Conservation (phyloP, 2,329 filamentous ascomycete genomes). For the Neoscytalidium dimidiatum region DNA sequence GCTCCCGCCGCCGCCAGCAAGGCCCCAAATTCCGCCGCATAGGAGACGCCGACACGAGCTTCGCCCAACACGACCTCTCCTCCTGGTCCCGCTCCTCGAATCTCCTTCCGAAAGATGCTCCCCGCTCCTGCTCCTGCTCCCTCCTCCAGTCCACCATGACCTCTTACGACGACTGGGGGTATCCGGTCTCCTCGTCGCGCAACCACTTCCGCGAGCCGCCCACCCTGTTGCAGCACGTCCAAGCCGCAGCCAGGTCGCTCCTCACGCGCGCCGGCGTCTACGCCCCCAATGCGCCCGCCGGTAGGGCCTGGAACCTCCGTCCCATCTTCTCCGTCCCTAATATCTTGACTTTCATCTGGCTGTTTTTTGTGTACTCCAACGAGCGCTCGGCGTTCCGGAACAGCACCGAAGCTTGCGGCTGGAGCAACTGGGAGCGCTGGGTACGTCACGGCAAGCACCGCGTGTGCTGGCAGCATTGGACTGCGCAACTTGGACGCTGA, state of each 20-base stretch:
- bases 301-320: constrained; percentile 13
- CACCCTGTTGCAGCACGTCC: constrained; percentile 34
- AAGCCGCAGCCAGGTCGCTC: constrained; percentile 30
- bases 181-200: constrained; percentile 34
- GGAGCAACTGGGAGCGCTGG: constrained; percentile 92
- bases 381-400: constrained; percentile 77
- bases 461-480: background rate
- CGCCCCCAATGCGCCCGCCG: constrained; percentile 1
- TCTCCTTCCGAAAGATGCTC: constrained; percentile 8
- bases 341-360: constrained; percentile 71
- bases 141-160: constrained; percentile 31
- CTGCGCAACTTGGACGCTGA: constrained; percentile 22
- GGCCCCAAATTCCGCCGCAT: constrained; percentile 1
- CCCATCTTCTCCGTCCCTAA: constrained; percentile 54
- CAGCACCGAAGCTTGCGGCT: constrained; percentile 71
- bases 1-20: background rate
- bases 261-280: constrained; percentile 1
- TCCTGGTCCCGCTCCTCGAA: background rate
- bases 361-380: constrained; percentile 77
- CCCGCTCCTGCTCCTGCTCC: background rate
- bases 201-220: constrained; percentile 36
- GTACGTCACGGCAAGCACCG: constrained; percentile 50
- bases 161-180: constrained; percentile 41
- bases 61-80: background rate
- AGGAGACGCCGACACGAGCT: background rate